Percentiles rank a stretch among this genome's conserved stretches.
Evolutionary conservation across 768 basidiomycete species (phyloP).

Genomic region (Lentinula edodes): DNA sequence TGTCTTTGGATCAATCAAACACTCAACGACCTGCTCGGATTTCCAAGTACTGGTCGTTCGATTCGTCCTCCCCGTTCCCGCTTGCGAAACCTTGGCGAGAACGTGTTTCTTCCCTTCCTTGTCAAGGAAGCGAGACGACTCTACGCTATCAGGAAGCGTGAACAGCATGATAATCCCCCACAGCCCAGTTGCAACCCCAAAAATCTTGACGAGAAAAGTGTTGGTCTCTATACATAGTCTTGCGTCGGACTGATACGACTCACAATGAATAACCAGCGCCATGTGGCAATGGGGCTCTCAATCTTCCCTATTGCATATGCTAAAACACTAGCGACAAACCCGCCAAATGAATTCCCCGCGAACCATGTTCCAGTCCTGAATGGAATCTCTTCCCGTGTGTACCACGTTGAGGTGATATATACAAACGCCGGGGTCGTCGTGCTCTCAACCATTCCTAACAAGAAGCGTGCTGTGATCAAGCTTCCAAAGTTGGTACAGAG

Average conservation of each 20-base stretch:
- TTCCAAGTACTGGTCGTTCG: background rate
- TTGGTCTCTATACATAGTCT: background rate
- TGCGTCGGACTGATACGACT: background rate
- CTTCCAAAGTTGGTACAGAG: background rate
- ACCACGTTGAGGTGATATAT: background rate
- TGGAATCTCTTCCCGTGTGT: background rate
- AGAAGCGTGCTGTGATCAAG: background rate
- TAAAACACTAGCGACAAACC: background rate
- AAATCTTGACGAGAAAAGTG: background rate
- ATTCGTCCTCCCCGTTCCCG: background rate
- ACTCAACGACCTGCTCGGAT: background rate
- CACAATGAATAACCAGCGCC: background rate
- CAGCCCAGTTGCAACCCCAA: background rate
- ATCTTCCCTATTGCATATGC: background rate
- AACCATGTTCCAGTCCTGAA: conserved; percentile 1
- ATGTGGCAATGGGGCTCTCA: background rate
- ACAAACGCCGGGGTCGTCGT: background rate
- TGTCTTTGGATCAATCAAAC: conserved; percentile 1
- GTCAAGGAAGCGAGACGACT: background rate
- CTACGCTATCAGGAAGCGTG: background rate
- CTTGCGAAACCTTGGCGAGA: background rate
- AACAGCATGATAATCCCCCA: background rate
- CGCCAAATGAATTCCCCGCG: background rate
- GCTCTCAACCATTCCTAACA: background rate
- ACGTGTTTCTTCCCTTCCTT: background rate